These are phyloP conservation scores for Acer yangbiense DNA, from an alignment of 345 rosid genomes.

Conservation along the genomic window DNA sequence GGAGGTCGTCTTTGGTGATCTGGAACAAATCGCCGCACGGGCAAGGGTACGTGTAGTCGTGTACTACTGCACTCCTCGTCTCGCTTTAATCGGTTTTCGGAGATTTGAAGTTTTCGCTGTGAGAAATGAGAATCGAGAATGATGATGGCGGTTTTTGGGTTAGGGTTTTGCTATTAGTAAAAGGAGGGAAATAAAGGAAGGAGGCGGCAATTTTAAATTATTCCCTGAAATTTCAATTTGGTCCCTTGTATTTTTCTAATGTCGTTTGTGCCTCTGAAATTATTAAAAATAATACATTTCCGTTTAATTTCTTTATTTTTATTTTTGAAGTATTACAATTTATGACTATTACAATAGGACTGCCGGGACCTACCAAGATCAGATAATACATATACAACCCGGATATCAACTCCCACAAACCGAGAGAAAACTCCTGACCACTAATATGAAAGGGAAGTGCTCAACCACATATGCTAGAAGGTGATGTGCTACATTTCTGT, in stretches of 20 bases:
- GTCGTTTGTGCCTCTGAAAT: neutral
- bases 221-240: neutral
- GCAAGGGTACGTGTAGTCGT: slow-evolving; percentile 87
- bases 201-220: neutral
- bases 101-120: too few species aligned
- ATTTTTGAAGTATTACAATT: too few species aligned
- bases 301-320: too few species aligned
- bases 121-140: neutral
- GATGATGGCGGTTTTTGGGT: slow-evolving; percentile 3
- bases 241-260: neutral
- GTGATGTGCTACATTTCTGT: too few species aligned
- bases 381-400: too few species aligned
- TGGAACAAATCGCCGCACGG: slow-evolving; percentile 95
- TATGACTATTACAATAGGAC: too few species aligned
- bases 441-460: too few species aligned
- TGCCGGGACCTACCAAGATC: too few species aligned
- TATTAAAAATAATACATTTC: neutral
- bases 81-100: neutral
- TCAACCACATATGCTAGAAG: too few species aligned
- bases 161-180: neutral
- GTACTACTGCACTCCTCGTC: slow-evolving; percentile 77
- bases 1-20: slow-evolving; percentile 84
- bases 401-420: too few species aligned
- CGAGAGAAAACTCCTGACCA: too few species aligned
- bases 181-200: neutral